Evolutionary conservation across 768 basidiomycete species (phyloP).

Genomic region (Ephemerocybe angulata): DNA sequence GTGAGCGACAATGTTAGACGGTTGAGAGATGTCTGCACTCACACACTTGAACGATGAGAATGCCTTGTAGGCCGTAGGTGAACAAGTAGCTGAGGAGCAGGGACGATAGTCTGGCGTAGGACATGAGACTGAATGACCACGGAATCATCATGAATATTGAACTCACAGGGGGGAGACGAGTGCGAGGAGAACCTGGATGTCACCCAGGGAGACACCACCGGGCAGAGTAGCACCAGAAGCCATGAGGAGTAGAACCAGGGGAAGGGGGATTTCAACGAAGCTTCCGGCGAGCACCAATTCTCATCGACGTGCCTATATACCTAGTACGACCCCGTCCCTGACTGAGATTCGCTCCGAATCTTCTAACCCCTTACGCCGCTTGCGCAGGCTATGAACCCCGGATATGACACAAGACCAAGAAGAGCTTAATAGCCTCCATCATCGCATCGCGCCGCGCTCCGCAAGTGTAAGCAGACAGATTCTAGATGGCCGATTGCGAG

Average conservation of each 20-base stretch:
- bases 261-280: background rate
- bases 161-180: conserved; percentile 1
- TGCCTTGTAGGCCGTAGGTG: conserved; percentile 27
- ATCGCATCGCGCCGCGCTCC: background rate
- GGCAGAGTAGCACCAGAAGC: background rate
- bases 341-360: background rate
- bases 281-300: background rate
- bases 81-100: conserved; percentile 22
- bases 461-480: background rate
- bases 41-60: conserved; percentile 32
- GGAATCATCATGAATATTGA: background rate
- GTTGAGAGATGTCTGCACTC: conserved; percentile 10
- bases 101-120: background rate
- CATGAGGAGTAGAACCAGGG: background rate
- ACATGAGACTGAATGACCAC: background rate
- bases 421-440: background rate
- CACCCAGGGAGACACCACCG: background rate
- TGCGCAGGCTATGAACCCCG: background rate
- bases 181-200: background rate
- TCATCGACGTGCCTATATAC: background rate
- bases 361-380: background rate
- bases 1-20: background rate
- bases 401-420: background rate
- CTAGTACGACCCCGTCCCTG: background rate
- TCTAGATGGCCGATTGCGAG: background rate